phyloP scores from a whole-genome alignment of 2,329 filamentous ascomycete species.

The Alternaria sp. region DNA sequence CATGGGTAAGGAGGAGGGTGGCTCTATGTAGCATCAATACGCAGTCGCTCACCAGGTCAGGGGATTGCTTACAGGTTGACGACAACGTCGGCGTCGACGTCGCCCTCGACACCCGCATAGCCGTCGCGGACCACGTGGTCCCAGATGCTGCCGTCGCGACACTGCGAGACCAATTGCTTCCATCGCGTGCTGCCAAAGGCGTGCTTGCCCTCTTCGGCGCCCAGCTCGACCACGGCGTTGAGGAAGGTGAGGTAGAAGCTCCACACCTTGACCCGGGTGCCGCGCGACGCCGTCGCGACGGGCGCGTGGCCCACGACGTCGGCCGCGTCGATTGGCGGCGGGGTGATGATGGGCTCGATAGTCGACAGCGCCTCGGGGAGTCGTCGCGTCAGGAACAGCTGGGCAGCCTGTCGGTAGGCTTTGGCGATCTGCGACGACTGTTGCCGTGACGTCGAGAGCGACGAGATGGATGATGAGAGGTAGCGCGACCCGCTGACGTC shows the following conservation, averaged over 20 bases:
- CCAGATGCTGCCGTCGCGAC: slow-evolving; percentile 91
- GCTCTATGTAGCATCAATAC: slow-evolving; percentile 61
- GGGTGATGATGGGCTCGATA: slow-evolving; percentile 79
- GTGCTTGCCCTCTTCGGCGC: slow-evolving; percentile 86
- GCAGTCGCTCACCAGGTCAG: not conserved
- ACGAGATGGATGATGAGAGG: slow-evolving; percentile 72
- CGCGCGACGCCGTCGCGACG: slow-evolving; percentile 78
- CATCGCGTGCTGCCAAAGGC: slow-evolving; percentile 86
- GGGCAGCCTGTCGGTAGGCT: slow-evolving; percentile 91
- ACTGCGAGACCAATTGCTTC: slow-evolving; percentile 80
- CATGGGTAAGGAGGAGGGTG: slow-evolving; percentile 89
- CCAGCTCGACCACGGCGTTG: slow-evolving; percentile 88
- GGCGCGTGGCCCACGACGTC: slow-evolving; percentile 62
- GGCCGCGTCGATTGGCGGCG: slow-evolving; percentile 49
- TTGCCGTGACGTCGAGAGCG: slow-evolving; percentile 70
- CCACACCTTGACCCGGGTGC: slow-evolving; percentile 93
- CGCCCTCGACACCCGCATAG: slow-evolving; percentile 85
- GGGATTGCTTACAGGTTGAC: slow-evolving; percentile 73
- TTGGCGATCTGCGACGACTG: slow-evolving; percentile 80
- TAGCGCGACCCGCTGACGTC: slow-evolving; percentile 62
- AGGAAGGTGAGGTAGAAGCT: slow-evolving; percentile 93
- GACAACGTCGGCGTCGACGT: slow-evolving; percentile 93
- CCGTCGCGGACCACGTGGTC: slow-evolving; percentile 87
- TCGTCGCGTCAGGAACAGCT: slow-evolving; percentile 91
- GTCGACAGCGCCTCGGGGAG: slow-evolving; percentile 87